Percentiles rank a stretch among this genome's conserved stretches.
These are phyloP conservation scores for Fusarium sublunatum DNA, from an alignment of 2,329 filamentous ascomycete genomes.

Conservation along the genomic window DNA sequence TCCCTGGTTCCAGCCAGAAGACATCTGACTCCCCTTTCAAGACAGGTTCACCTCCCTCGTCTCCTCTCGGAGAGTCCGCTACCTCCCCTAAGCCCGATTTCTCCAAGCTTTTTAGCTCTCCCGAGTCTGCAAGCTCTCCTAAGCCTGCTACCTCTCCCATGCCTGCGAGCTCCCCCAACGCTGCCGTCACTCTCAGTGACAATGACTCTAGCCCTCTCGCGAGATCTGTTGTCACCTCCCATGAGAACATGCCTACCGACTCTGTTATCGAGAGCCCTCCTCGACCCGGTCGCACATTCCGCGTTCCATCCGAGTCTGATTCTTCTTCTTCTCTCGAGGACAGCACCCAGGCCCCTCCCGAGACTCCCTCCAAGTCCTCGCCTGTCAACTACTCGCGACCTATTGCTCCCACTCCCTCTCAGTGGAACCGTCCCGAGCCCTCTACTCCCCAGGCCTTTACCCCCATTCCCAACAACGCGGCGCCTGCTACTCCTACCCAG, in stretches of 20 bases:
- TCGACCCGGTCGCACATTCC: slow-evolving; percentile 34
- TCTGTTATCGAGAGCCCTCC: slow-evolving; percentile 20
- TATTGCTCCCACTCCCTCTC: slow-evolving; percentile 48
- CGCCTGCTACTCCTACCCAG: slow-evolving; percentile 11
- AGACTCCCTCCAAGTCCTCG: slow-evolving; percentile 29
- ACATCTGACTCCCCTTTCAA: slow-evolving; percentile 49
- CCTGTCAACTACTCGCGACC: slow-evolving; percentile 42
- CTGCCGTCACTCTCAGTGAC: slow-evolving; percentile 16
- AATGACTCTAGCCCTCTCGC: slow-evolving; percentile 33
- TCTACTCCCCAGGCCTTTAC: slow-evolving; percentile 39
- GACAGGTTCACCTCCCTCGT: slow-evolving; percentile 44
- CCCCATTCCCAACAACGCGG: slow-evolving; percentile 15
- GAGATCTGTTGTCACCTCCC: neutral
- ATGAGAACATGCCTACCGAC: slow-evolving; percentile 6
- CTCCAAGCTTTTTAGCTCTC: slow-evolving; percentile 10
- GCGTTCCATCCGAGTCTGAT: slow-evolving; percentile 33
- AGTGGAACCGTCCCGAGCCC: slow-evolving; percentile 41
- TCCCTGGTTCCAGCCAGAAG: slow-evolving; percentile 43
- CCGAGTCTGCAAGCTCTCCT: slow-evolving; percentile 23
- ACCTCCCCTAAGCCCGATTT: slow-evolving; percentile 15
- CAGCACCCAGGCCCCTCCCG: slow-evolving; percentile 9
- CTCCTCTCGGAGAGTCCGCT: slow-evolving; percentile 38
- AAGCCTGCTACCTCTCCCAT: slow-evolving; percentile 27
- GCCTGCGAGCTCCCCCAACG: slow-evolving; percentile 26
- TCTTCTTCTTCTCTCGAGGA: slow-evolving; percentile 29